Base-by-base conservation (phyloP, 73 alveolate species). In the Stentor coeruleus region DNA sequence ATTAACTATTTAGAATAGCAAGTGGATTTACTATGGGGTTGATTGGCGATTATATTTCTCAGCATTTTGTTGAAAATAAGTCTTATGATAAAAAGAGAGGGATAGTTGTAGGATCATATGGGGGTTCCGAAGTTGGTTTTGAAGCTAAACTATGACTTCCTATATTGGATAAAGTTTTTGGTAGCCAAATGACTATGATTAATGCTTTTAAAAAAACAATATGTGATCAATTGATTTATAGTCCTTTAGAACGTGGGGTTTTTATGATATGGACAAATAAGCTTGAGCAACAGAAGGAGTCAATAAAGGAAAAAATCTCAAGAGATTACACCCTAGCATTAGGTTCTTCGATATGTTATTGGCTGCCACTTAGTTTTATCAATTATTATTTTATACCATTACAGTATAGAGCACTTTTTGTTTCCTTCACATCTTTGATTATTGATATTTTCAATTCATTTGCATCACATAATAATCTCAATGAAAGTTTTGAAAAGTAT, bases 181-280 rank as follows among this genome's bases (percentile, higher is more conserved):
- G 73, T 20, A n/a, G 35, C 2, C 35, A 57, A 57, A 57, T 57
- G 73, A 57, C 73, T 57, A 20, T 57, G 73, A 57, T 57, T 20
- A 57, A 57, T 57, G 73, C 73, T 57, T 57, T 57, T 31, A 57
- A 57, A 57, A 57, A 57, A 31, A 57, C 28, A n/a, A 31, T 31
- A 2, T 20, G 15, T 2, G 73, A 57, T 57, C 73, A 57, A 57
- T 57, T 31, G 28, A 20, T 57, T 20, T 57, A 57, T 31, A 57
- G 35, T 1, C 73, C 73, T 0, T 57, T 57, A 2, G 73, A 57
- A 31, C 15, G 35, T 57, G 28, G 15, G 0, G 15, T n/a, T 31
- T 57, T 57, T 57, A 57, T 57, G 73, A 20, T 57, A n/a, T 57
- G 73, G 73, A 57, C 73, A 2, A 57, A 57, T 57, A 57, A 57